Conservation (phyloP, 169 alveolate genomes). For the Plasmodium gonderi region DNA sequence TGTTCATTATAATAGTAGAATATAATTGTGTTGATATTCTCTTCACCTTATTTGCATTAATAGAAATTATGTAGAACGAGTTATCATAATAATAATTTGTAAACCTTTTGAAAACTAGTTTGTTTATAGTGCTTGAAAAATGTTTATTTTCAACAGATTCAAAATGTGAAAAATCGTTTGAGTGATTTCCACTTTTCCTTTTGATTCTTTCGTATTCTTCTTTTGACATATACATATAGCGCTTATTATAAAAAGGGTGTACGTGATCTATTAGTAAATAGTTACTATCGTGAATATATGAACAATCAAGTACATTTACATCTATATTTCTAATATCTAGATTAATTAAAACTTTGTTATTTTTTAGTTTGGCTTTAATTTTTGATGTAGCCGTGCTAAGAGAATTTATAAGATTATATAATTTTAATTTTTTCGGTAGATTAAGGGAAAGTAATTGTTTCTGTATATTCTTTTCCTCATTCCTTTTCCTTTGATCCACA, state of each 20-base stretch:
- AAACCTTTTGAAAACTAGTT: conserved; percentile 16
- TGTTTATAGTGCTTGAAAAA: conserved; percentile 23
- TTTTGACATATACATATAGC: conserved; percentile 38
- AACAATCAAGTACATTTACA: conserved; percentile 42
- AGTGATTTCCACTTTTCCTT: neutral
- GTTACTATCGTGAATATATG: conserved; percentile 60
- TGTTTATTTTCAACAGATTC: conserved; percentile 14
- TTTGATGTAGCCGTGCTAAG: conserved; percentile 18
- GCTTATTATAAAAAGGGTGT: conserved; percentile 59
- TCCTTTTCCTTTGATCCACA: neutral
- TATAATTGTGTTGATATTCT: conserved; percentile 40
- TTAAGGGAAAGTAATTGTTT: neutral
- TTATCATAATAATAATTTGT: conserved; percentile 42
- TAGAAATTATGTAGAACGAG: conserved; percentile 44
- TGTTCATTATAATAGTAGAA: conserved; percentile 34
- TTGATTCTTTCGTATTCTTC: conserved; percentile 49
- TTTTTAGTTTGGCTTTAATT: conserved; percentile 25
- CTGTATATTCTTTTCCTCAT: neutral
- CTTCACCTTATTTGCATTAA: conserved; percentile 28
- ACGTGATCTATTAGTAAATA: conserved; percentile 29
- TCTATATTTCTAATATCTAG: conserved; percentile 46
- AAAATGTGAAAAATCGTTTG: neutral
- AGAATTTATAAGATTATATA: conserved; percentile 17
- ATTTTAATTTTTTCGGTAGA: neutral
- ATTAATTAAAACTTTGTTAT: conserved; percentile 21